Conservation (phyloP, 2,329 filamentous ascomycete species). For the Aquanectria penicillioides region DNA sequence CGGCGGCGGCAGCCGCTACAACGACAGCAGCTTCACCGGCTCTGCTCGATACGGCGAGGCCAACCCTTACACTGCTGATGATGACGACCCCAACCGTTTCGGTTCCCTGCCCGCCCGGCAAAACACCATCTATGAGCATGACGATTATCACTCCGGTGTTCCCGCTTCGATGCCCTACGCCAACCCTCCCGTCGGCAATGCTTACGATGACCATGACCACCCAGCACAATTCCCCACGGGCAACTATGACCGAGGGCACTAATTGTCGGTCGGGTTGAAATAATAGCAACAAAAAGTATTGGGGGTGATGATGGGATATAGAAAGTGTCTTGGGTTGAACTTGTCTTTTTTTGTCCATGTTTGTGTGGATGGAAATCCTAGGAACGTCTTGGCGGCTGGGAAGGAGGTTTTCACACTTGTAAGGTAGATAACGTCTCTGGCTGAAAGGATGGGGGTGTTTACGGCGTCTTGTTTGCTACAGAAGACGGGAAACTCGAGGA, state of each 20-base stretch:
- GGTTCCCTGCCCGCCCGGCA: conserved; percentile 49
- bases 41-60: conserved; percentile 49
- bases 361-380: conserved; percentile 26
- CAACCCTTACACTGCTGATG: conserved; percentile 51
- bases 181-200: conserved; percentile 36
- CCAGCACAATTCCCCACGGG: conserved; percentile 66
- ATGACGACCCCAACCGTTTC: conserved; percentile 53
- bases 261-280: too few species aligned
- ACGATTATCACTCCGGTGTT: conserved; percentile 55
- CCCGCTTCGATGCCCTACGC: conserved; percentile 40
- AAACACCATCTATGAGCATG: conserved; percentile 60
- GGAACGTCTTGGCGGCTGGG: conserved; percentile 32
- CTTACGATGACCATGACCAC: conserved; percentile 47
- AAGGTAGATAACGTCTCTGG: conserved; percentile 39
- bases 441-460: conserved; percentile 26
- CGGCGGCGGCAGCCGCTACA: conserved; percentile 42
- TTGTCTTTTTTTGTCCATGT: conserved; percentile 30
- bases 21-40: conserved; percentile 44
- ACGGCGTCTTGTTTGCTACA: conserved; percentile 33
- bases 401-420: conserved; percentile 28
- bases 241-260: conserved; percentile 64
- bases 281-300: conserved; percentile 30
- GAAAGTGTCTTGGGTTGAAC: conserved; percentile 26
- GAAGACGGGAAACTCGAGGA: conserved; percentile 29
- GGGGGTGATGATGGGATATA: conserved; percentile 34